Evolutionary conservation across 139 green algal species (phyloP).

Genomic region (Tetraselmis striata): DNA sequence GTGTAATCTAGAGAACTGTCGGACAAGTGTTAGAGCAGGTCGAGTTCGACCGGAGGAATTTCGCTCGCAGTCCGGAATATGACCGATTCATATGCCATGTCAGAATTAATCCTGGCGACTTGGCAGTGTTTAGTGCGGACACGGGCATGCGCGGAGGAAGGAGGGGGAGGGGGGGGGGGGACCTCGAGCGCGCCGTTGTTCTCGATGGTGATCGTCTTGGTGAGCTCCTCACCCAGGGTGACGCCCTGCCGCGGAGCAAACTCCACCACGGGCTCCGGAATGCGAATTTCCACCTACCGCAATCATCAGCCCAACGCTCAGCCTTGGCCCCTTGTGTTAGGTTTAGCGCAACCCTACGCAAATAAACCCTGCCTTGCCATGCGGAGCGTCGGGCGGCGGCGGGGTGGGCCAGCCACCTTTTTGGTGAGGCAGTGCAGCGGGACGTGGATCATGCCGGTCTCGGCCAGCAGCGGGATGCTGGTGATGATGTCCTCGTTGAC

Average conservation of each 20-base stretch:
- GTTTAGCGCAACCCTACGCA: no score
- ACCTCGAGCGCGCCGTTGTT: conserved; percentile 57
- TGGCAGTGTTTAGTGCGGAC: no score
- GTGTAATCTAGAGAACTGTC: no score
- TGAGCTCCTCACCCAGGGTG: conserved; percentile 35
- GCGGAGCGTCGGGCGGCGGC: no score
- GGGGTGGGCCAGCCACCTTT: conserved; percentile 25
- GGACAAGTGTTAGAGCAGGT: no score
- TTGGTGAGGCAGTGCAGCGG: conserved; percentile 43
- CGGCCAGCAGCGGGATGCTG: conserved; percentile 34
- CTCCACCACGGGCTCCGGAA: background rate
- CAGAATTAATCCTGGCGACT: no score
- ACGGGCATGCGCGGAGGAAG: background rate
- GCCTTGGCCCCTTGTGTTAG: no score
- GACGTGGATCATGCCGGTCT: conserved; percentile 45
- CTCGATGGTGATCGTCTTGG: conserved; percentile 30
- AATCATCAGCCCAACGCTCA: no score
- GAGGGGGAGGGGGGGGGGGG: conserved; percentile 11
- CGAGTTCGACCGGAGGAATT: no score
- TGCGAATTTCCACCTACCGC: background rate
- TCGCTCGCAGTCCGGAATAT: no score
- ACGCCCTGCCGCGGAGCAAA: conserved; percentile 20
- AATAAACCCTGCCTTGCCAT: no score
- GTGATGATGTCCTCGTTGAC: conserved; percentile 47
- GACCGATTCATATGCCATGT: no score